A percentile compares a stretch with the other conserved stretches of the same genome.
Evolutionary conservation across 1,284 basidiomycete species (phyloP).

Genomic region (Cutaneotrichosporon sp.): DNA sequence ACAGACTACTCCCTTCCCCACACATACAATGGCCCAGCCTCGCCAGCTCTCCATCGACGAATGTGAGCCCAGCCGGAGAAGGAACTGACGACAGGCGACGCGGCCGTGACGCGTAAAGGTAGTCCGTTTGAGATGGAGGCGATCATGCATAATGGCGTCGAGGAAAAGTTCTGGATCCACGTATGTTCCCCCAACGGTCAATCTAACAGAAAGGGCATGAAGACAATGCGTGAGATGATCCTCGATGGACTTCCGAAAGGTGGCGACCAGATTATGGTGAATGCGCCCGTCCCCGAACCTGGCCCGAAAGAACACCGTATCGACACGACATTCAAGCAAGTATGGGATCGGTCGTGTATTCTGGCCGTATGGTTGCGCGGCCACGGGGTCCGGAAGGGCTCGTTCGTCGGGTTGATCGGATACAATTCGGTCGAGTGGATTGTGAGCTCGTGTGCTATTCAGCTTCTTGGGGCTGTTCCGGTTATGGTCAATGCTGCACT

Average conservation of each 20-base stretch:
- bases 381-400: constrained; percentile 34
- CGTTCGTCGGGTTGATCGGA: constrained; percentile 42
- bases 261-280: constrained; percentile 25
- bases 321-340: constrained; percentile 33
- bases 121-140: too few relatives aligned
- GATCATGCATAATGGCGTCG: too few relatives aligned
- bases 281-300: constrained; percentile 31
- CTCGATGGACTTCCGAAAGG: not conserved
- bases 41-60: too few relatives aligned
- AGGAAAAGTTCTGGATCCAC: too few relatives aligned
- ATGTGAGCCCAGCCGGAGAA: too few relatives aligned
- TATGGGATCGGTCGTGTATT: constrained; percentile 27
- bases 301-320: constrained; percentile 15
- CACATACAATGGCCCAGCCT: too few relatives aligned
- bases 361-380: constrained; percentile 37
- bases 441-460: constrained; percentile 36
- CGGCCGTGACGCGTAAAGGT: too few relatives aligned
- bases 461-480: constrained; percentile 41
- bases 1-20: too few relatives aligned
- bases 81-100: too few relatives aligned
- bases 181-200: too few relatives aligned
- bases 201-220: not conserved
- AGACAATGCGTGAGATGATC: not conserved
- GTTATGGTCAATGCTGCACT: constrained; percentile 35
- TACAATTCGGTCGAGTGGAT: constrained; percentile 39